Evolutionary conservation across 2,329 filamentous ascomycete species (phyloP).

Genomic region (Trichoderma sp.): DNA sequence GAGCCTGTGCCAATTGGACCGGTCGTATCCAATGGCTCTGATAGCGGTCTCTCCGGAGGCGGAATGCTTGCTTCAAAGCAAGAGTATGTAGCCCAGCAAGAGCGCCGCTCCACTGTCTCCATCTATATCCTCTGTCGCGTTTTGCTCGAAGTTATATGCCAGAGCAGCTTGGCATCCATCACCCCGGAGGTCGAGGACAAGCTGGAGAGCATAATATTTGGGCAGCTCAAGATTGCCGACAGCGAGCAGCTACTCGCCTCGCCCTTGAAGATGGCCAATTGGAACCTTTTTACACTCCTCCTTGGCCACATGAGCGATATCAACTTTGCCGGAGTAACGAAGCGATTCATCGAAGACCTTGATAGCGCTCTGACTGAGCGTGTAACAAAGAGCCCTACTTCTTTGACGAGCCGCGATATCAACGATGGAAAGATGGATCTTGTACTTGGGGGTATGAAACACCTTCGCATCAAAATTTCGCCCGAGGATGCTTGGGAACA

Average conservation of each 20-base stretch:
- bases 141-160: constrained; percentile 88
- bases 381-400: constrained; percentile 66
- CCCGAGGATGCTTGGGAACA: constrained; percentile 79
- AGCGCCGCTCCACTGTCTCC: constrained; percentile 89
- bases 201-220: constrained; percentile 92
- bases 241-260: constrained; percentile 78
- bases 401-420: constrained; percentile 61
- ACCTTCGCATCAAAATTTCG: constrained; percentile 75
- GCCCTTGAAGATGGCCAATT: constrained; percentile 87
- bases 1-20: constrained; percentile 63
- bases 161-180: constrained; percentile 81
- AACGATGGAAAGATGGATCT: constrained; percentile 82
- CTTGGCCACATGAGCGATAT: constrained; percentile 96
- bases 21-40: constrained; percentile 34
- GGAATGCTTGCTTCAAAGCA: constrained; percentile 58
- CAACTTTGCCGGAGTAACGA: constrained; percentile 83
- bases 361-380: constrained; percentile 78
- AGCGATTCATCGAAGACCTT: constrained; percentile 80
- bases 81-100: constrained; percentile 76
- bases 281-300: constrained; percentile 90
- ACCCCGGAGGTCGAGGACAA: constrained; percentile 92
- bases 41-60: constrained; percentile 42
- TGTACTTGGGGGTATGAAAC: constrained; percentile 88
- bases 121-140: constrained; percentile 96
- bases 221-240: constrained; percentile 88